Base-by-base conservation (phyloP, 1,139 yeast genomes). In the Taphrina deformans region DNA sequence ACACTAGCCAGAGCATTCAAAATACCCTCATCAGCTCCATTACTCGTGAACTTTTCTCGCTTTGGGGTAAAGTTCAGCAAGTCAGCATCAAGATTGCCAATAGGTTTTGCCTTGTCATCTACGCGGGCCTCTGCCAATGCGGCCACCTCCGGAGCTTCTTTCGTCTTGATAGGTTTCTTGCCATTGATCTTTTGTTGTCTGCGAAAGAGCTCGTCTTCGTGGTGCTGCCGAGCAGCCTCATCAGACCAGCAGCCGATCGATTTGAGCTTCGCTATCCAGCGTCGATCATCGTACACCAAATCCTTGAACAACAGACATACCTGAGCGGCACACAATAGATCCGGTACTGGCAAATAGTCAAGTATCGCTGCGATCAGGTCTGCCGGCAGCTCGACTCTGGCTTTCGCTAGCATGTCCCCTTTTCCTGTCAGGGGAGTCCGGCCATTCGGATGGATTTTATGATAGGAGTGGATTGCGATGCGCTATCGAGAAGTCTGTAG, bases 251-350 rank as follows among this genome's bases (percentile, higher is more conserved):
- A 72, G 0, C 81, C 83, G 75, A 87, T 78, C 29, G 72, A 74
- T 68, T 74, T 76, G 62, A 88, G 75, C 71, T 81, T 79, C 3
- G 77, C 70, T 3, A 80, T 72, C 92, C 92, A 88, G 26, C 84
- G 72, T 16, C 73, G 72, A 5, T 72, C 75, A 63, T 75, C 71
- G 71, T 72, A 70, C 4, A 74, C 74, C 14, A 76, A 73, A 44
- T 75, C 72, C 53, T 78, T 72, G 55, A 78, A 76, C 16, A 71
- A 68, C 53, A 77, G 73, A 67, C 78, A 77, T 6, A 81, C 77
- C 48, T 68, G 69, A 10, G 76, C 73, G 35, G 73, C 68, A 10
- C 66, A 62, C 23, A 70, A 69, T 45, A 72, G 68, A 53, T 75
- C 77, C 1, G 68, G 65, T 7, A 74, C 71, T 14, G 74, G 65